Percentiles rank a stretch among this genome's conserved stretches.
Conservation (phyloP, 2,329 filamentous ascomycete genomes). For the Erysiphe pulchra region DNA sequence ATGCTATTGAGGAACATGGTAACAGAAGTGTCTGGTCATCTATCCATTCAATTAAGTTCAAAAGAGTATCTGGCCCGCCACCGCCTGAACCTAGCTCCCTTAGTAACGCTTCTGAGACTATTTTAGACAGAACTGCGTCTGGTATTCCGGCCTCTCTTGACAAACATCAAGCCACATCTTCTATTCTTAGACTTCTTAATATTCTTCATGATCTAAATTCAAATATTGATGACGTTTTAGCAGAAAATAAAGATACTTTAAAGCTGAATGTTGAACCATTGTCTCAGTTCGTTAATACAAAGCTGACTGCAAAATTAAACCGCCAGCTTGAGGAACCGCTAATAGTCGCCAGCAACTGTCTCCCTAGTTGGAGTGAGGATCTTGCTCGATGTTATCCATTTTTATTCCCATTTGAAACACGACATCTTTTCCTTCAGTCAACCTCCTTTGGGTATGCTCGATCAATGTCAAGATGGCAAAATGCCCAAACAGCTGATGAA, state of each 20-base stretch:
- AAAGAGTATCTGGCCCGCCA: conserved; percentile 59
- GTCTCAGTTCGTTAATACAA: conserved; percentile 93
- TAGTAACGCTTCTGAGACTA: conserved; percentile 23
- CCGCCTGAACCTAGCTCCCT: conserved; percentile 45
- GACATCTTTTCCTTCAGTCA: conserved; percentile 88
- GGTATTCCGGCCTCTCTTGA: conserved; percentile 55
- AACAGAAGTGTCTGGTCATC: conserved; percentile 70
- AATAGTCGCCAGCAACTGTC: conserved; percentile 87
- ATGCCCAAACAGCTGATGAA: conserved; percentile 59
- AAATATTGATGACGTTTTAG: conserved; percentile 73
- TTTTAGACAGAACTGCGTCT: conserved; percentile 25
- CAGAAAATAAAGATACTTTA: conserved; percentile 45
- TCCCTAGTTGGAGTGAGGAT: conserved; percentile 91
- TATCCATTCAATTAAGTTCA: conserved; percentile 79
- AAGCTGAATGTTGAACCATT: conserved; percentile 58
- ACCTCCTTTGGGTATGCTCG: conserved; percentile 95
- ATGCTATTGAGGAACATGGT: conserved; percentile 34
- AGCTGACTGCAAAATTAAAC: conserved; percentile 91
- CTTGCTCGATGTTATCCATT: conserved; percentile 84
- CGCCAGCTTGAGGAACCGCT: conserved; percentile 88
- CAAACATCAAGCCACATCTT: conserved; percentile 62
- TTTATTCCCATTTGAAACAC: conserved; percentile 91
- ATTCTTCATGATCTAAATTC: conserved; percentile 82
- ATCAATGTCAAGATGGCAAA: conserved; percentile 96
- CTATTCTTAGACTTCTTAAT: conserved; percentile 67